Evolutionary conservation across 2,329 filamentous ascomycete species (phyloP).

Genomic region (Hawksworthiomyces lignivorus): DNA sequence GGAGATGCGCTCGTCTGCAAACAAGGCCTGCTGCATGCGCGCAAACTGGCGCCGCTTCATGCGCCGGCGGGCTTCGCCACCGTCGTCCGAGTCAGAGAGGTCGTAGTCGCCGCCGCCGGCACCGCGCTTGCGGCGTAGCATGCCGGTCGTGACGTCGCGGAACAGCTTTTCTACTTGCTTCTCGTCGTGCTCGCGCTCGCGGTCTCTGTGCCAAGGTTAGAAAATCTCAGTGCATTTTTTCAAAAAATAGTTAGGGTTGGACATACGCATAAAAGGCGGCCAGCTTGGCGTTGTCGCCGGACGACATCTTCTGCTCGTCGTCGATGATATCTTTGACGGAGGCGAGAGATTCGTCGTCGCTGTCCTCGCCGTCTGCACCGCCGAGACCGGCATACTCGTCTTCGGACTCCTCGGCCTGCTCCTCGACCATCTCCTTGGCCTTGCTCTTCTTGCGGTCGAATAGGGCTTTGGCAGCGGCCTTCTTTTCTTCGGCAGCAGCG

Average conservation of each 20-base stretch:
- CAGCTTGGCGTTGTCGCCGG: slow-evolving; percentile 71
- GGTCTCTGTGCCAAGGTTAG: slow-evolving; percentile 60
- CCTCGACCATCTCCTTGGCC: slow-evolving; percentile 79
- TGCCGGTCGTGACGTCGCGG: slow-evolving; percentile 85
- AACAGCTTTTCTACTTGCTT: slow-evolving; percentile 85
- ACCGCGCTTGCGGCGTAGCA: slow-evolving; percentile 74
- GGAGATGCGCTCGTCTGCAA: slow-evolving; percentile 82
- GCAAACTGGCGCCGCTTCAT: slow-evolving; percentile 83
- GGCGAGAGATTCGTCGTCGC: slow-evolving; percentile 63
- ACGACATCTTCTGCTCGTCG: slow-evolving; percentile 65
- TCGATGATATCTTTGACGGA: slow-evolving; percentile 84
- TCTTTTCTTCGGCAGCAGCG: slow-evolving; percentile 27
- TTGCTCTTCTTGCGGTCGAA: slow-evolving; percentile 84
- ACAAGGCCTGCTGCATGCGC: slow-evolving; percentile 81
- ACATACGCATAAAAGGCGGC: slow-evolving; percentile 86
- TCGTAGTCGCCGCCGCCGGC: slow-evolving; percentile 73
- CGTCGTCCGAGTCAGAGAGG: slow-evolving; percentile 86
- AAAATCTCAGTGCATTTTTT: no score
- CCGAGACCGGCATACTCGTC: slow-evolving; percentile 95
- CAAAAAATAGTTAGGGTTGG: slow-evolving; percentile 3
- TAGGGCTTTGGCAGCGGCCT: slow-evolving; percentile 19
- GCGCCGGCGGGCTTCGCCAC: slow-evolving; percentile 65
- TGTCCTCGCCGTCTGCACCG: slow-evolving; percentile 81
- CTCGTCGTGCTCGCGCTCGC: slow-evolving; percentile 72
- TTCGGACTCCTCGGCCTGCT: slow-evolving; percentile 94